Base-by-base conservation (phyloP, 2,329 filamentous ascomycete genomes). In the Talaromyces sp. region DNA sequence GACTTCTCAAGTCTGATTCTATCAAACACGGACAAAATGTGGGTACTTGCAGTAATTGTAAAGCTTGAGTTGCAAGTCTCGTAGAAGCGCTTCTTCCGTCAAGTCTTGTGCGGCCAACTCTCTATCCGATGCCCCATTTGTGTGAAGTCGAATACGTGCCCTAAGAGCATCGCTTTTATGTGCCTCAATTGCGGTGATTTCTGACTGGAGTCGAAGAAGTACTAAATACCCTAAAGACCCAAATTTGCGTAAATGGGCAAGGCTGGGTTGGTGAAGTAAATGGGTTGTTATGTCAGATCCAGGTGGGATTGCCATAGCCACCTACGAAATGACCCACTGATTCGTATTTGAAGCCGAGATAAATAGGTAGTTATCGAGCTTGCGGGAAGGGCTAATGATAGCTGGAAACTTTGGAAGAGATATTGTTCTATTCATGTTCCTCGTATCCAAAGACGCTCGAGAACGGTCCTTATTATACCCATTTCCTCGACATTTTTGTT, bases 241-340 rank as follows among this genome's bases (percentile, higher is more conserved):
- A n/a, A 49, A 65, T 43, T 62, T 65, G n/a, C 63, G 57, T 19
- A 62, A 3, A 11, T 57, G 41, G 4, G 49, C 58, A 58, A 8
- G n/a, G 31, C 60, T 49, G 8, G 43, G 62, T 13, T 22, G 11
- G 2, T 49, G 4, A 25, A 65, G 25, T n/a, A 65, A 57, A n/a
- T 31, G 1, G 3, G 15, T 15, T 7, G 49, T 31, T 6, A 19
- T n/a, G 3, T 37, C 1, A 19, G 59, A 56, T 52, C 58, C 52
- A 9, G n/a, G 22, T n/a, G 8, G 41, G n/a, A 19, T 4, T n/a
- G 8, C 41, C 41, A 45, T 45, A 13, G 4, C 13, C 35, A 31
- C 27, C 27, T 6, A 1, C 27, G 27, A 31, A 6, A 7, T 31
- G 7, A 7, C 5, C 7, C 27, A 41, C 39, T 41, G 4, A 17